Percentiles rank a stretch among this genome's conserved stretches.
Conservation (phyloP, 139 green algal genomes). For the Ettlia oleoabundans region DNA sequence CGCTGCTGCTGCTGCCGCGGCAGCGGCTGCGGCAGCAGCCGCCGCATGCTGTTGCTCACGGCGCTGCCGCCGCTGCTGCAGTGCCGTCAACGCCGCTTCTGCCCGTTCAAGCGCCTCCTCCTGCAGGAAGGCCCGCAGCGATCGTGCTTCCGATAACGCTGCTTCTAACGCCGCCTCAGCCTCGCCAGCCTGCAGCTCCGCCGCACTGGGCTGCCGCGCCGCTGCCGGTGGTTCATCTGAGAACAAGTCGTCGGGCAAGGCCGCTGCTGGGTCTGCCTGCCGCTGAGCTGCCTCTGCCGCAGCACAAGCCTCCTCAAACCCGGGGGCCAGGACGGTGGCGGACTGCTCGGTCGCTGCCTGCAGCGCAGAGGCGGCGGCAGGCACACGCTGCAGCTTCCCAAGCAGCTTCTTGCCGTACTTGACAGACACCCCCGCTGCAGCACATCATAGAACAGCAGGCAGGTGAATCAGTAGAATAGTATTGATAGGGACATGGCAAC, state of each 20-base stretch:
- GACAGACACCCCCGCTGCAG: constrained; percentile 28
- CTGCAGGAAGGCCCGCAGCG: constrained; percentile 15
- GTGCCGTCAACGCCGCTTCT: constrained; percentile 2
- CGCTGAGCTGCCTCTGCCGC: constrained; percentile 10
- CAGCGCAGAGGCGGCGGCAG: constrained; percentile 10
- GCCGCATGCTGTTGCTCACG: constrained; percentile 2
- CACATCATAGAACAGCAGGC: not conserved
- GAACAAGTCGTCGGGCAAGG: constrained; percentile 16
- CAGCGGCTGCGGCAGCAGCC: not conserved
- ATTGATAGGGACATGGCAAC: not conserved
- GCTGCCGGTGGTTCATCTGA: constrained; percentile 12
- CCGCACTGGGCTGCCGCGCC: constrained; percentile 16
- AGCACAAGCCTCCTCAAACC: constrained; percentile 18
- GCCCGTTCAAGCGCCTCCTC: not conserved
- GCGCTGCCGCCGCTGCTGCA: constrained; percentile 4
- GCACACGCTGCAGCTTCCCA: constrained; percentile 27
- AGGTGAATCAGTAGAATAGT: not conserved
- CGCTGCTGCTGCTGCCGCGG: not conserved
- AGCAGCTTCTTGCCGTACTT: constrained; percentile 37
- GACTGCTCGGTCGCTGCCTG: not conserved
- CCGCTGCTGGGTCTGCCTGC: constrained; percentile 12
- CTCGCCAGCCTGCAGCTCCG: not conserved
- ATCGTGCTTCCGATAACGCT: not conserved
- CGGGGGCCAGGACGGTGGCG: constrained; percentile 7
- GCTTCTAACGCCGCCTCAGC: not conserved